Evolutionary conservation across 2,329 filamentous ascomycete species (phyloP).

Genomic region (Paecilomyces niveus): DNA sequence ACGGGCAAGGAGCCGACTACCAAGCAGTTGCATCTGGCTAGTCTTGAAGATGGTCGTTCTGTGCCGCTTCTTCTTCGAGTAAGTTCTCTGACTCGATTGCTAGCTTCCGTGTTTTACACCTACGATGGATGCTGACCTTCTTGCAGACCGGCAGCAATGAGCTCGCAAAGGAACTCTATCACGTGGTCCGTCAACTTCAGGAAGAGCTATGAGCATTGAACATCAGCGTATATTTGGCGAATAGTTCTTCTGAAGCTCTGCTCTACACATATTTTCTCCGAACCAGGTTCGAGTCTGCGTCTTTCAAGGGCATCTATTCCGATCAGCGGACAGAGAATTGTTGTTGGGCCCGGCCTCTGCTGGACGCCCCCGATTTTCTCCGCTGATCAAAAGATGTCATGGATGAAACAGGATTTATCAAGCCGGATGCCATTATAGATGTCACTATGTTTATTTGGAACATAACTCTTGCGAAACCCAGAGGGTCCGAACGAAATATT

Average conservation of each 20-base stretch:
- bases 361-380: neutral
- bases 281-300: neutral
- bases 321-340: neutral
- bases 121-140: slow-evolving; percentile 2
- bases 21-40: slow-evolving; percentile 61
- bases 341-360: neutral
- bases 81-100: slow-evolving; percentile 14
- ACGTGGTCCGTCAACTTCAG: slow-evolving; percentile 35
- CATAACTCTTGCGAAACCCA: neutral
- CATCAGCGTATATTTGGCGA: neutral
- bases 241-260: neutral
- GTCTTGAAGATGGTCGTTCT: slow-evolving; percentile 47
- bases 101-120: neutral
- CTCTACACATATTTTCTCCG: neutral
- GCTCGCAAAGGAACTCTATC: slow-evolving; percentile 41
- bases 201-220: slow-evolving; percentile 23
- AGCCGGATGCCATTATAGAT: neutral
- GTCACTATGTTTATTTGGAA: neutral
- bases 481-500: neutral
- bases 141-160: slow-evolving; percentile 37
- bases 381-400: neutral
- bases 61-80: slow-evolving; percentile 53
- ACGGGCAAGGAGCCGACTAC: slow-evolving; percentile 58
- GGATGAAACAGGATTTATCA: neutral
- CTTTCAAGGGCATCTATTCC: neutral